phyloP scores from a whole-genome alignment of 2,329 filamentous ascomycete species.

The Ceratocystis destructans region DNA sequence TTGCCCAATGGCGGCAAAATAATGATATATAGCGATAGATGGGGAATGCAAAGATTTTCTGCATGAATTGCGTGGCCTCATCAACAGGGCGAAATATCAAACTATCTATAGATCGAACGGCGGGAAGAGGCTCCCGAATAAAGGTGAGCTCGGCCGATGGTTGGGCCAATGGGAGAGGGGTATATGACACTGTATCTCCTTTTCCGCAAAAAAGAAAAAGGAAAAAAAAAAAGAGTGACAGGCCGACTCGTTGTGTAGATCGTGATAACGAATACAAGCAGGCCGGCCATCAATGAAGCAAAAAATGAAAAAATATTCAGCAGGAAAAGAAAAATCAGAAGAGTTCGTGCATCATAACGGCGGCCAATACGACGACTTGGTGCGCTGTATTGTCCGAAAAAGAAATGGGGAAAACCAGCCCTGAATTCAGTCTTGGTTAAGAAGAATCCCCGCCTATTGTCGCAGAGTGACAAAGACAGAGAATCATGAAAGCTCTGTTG shows the following conservation, averaged over 20 bases:
- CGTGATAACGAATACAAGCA: not conserved
- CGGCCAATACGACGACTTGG: not conserved
- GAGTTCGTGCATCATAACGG: slow-evolving; percentile 16
- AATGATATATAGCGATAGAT: not conserved
- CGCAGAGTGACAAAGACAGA: not conserved
- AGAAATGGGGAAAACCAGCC: not conserved
- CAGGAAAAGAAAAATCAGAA: not conserved
- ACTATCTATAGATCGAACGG: not conserved
- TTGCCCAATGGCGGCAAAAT: not conserved
- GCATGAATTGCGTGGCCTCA: too few relatives aligned
- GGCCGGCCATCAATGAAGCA: not conserved
- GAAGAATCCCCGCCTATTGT: not conserved
- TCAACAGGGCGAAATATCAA: not conserved
- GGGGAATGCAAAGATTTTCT: not conserved
- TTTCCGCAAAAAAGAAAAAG: not conserved
- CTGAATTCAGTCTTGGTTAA: not conserved
- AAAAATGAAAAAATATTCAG: not conserved
- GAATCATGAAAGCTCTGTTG: not conserved
- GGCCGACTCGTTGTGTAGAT: not conserved
- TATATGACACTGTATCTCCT: not conserved
- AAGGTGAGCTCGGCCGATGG: not conserved
- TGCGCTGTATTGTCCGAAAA: not conserved
- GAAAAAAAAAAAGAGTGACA: not conserved
- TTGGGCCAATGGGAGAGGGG: not conserved
- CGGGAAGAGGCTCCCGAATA: not conserved